Evolutionary conservation across 306 rosid species (phyloP), one percentile per base, ranked within the genome.

Genomic region (Cercis canadensis): DNA sequence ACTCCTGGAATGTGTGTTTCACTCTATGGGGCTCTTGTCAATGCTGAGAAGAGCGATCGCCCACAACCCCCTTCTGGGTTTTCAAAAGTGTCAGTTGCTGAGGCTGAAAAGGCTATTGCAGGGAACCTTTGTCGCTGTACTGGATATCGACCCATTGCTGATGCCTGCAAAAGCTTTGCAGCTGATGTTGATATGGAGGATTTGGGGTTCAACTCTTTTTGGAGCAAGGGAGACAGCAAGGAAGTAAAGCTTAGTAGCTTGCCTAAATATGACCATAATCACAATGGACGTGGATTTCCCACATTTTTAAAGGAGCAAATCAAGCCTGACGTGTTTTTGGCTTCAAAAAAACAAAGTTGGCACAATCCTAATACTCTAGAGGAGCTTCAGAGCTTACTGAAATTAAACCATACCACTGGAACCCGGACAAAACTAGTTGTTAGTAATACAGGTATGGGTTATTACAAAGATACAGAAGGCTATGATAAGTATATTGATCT

Each of bases 61-160:
- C 77, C 73, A 0, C 85, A 86, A 4, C 87, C 98, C 34, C 85
- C 86, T 21, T 10, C 77, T 0, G 96, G 96, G 1, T 87, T 94
- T 81, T 94, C 98, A 18, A 94, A 94, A 61, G 24, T 91, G 41
- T 78, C 87, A 0, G 85, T 77, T 69, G 34, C 69, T 11, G 95
- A 89, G 66, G 97, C 97, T 14, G 97, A 94, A 73, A 87, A 57
- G 83, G 81, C 96, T 29, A 56, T 89, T 67, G 76, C 97, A 16
- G 98, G 98, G n/a, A 87, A 90, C 78, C 98, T 90, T 55, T 94
- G 98, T 69, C 90, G 97, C 19, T 94, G 98, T 59, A 90, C 98
- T 0, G 96, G 98, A 3, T 94, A 94, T 36, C 86, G 97, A 36
- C 70, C 99, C 4, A 87, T 90, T 49, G 99, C 91, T 37, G 99